A percentile compares a stretch with the other conserved stretches of the same genome.
These are phyloP conservation scores for Clavariopsis aquatica DNA, from an alignment of 495 filamentous ascomycete genomes.

Conservation along the genomic window DNA sequence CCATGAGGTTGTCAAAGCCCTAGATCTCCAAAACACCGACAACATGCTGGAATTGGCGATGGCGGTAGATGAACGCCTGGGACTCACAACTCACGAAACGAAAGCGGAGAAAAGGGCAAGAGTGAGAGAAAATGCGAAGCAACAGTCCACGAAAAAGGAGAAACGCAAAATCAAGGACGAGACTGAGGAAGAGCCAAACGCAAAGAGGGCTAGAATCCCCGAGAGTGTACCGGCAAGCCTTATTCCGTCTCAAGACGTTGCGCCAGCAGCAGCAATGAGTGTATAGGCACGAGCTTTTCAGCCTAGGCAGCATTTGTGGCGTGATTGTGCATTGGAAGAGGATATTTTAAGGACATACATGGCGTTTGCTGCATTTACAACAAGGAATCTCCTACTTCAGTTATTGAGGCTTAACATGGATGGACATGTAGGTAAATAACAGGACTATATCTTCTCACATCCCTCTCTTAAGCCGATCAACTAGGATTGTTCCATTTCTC, in stretches of 20 bases:
- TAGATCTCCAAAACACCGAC: conserved; percentile 63
- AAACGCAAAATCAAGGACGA: conserved; percentile 1
- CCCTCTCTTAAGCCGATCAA: background rate
- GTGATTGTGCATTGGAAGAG: background rate
- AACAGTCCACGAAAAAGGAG: background rate
- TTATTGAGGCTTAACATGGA: background rate
- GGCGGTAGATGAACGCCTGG: conserved; percentile 64
- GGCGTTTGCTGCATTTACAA: conserved; percentile 4
- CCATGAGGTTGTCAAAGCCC: conserved; percentile 58
- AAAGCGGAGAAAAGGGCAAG: conserved; percentile 58
- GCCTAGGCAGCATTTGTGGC: background rate
- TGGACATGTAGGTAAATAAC: background rate
- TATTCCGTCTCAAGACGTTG: conserved; percentile 9
- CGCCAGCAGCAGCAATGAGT: conserved; percentile 5
- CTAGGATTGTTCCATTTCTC: conserved; percentile 5
- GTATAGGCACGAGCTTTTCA: conserved; percentile 1
- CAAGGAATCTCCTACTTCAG: background rate
- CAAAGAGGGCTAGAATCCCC: conserved; percentile 13
- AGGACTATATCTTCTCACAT: too few relatives aligned
- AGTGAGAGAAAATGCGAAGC: conserved; percentile 40
- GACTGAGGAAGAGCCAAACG: conserved; percentile 3
- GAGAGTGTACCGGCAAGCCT: background rate
- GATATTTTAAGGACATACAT: background rate
- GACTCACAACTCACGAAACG: conserved; percentile 55
- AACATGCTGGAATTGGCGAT: conserved; percentile 56